Evolutionary conservation across 2,329 filamentous ascomycete species (phyloP), one percentile per base, ranked within the genome.

Genomic region (Arthrobotrys entomopaga): DNA sequence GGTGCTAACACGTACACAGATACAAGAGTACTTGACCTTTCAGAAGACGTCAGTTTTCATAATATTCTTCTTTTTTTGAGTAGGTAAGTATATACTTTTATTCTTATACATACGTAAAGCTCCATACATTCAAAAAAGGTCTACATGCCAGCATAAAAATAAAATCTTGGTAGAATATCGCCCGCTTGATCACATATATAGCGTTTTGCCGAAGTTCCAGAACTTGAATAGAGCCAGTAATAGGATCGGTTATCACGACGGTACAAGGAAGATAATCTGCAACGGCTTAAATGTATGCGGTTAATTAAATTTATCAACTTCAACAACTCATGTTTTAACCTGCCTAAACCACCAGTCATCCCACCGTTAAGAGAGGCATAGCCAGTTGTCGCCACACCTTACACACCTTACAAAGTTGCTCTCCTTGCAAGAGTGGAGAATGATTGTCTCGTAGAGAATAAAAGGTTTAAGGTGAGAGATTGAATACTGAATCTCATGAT

Each of bases 341-440:
- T 86, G n/a, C 84, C 85, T 22, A 82, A 81, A 60, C 87, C 86
- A 61, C 86, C 86, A 3, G 83, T 87, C 2, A 86, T 87, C 60
- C 85, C 84, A 43, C 83, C 84, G 63, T 85, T 85, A 75, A 82
- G 77, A 19, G 82, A 83, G 52, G 82, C 84, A 77, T 83, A 86
- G 26, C 84, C 85, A 0, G 56, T 66, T 19, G 43, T 59, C n/a
- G 54, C 53, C 15, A 58, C 26, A 49, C 81, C 79, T 26, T 79
- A 79, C 15, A 58, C 26, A 49, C 81, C 79, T 26, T 79, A 79
- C 38, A 69, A 48, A 10, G 56, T 52, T 3, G 63, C 63, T 19
- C 63, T n/a, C 38, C n/a, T 58, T 29, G 16, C 42, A 15, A 6
- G 0, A 13, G 22, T 40, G 7, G 63, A 42, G n/a, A 43, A 13